phyloP scores from a whole-genome alignment of 306 rosid species.

The Casuarina cunninghamiana region DNA sequence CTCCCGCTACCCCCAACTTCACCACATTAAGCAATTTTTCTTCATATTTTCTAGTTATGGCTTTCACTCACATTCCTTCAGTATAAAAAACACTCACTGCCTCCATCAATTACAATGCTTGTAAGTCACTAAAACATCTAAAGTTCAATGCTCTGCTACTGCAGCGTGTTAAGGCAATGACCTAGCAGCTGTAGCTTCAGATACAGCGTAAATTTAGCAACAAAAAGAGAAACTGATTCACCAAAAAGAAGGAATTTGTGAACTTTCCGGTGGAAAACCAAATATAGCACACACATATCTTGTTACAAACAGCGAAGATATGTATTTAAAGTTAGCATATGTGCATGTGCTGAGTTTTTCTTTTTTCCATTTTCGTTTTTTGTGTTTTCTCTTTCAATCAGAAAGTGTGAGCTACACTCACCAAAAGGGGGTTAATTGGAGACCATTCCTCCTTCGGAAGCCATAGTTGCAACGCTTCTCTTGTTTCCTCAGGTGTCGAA shows the following conservation, averaged over 20 bases:
- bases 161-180: neutral
- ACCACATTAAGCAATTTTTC: no score
- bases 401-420: conserved; percentile 34
- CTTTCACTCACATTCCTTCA: neutral
- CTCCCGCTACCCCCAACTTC: no score
- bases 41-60: no score
- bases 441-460: conserved; percentile 95
- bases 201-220: neutral
- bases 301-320: neutral
- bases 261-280: neutral
- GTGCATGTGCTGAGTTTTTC: neutral
- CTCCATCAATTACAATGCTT: neutral
- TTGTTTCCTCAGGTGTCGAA: conserved; percentile 78
- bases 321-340: neutral
- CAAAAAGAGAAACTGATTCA: neutral
- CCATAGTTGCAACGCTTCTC: conserved; percentile 77
- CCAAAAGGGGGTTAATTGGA: conserved; percentile 91
- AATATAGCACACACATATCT: neutral
- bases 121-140: neutral
- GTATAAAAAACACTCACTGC: neutral
- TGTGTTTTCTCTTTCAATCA: neutral
- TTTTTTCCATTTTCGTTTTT: neutral
- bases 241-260: neutral
- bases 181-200: neutral
- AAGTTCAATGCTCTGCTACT: neutral